These are phyloP conservation scores for Escallonia herrerae DNA, from an alignment of 129 eudicot genomes.

Conservation along the genomic window DNA sequence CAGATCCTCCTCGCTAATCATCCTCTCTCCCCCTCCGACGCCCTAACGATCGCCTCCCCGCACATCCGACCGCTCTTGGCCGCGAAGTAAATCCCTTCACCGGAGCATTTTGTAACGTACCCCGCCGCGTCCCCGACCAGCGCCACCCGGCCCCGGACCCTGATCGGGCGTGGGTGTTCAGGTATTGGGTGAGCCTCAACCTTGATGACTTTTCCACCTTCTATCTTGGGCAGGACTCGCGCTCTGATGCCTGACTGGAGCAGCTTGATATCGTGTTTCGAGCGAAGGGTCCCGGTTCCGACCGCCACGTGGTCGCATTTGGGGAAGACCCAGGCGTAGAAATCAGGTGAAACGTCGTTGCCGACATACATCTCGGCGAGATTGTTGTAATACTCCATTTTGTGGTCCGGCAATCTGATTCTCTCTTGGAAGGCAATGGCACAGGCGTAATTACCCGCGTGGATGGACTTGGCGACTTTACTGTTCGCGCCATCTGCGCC, in stretches of 20 bases:
- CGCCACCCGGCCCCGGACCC: slow-evolving; percentile 55
- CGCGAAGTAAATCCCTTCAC: slow-evolving; percentile 62
- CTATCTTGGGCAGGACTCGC: slow-evolving; percentile 33
- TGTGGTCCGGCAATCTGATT: slow-evolving; percentile 43
- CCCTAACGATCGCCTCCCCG: slow-evolving; percentile 55
- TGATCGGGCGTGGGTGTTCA: slow-evolving; percentile 51
- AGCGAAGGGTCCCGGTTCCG: slow-evolving; percentile 45
- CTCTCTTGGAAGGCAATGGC: slow-evolving; percentile 65
- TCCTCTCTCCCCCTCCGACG: slow-evolving; percentile 47
- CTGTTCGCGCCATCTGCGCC: slow-evolving; percentile 67
- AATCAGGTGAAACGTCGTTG: slow-evolving; percentile 63
- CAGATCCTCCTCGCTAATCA: slow-evolving; percentile 48
- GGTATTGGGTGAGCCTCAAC: slow-evolving; percentile 74
- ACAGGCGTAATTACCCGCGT: slow-evolving; percentile 44
- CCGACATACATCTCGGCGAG: slow-evolving; percentile 69
- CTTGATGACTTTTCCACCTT: slow-evolving; percentile 43
- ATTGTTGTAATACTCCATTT: slow-evolving; percentile 51
- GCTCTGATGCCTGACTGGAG: slow-evolving; percentile 33
- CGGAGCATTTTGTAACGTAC: slow-evolving; percentile 65
- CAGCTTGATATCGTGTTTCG: slow-evolving; percentile 28
- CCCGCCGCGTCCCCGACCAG: slow-evolving; percentile 67
- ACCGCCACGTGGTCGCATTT: slow-evolving; percentile 68
- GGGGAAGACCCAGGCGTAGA: slow-evolving; percentile 67
- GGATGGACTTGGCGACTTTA: slow-evolving; percentile 43
- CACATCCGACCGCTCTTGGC: slow-evolving; percentile 58